Base-by-base conservation (phyloP, 75 land plant species). In the Sequoiadendron giganteum region DNA sequence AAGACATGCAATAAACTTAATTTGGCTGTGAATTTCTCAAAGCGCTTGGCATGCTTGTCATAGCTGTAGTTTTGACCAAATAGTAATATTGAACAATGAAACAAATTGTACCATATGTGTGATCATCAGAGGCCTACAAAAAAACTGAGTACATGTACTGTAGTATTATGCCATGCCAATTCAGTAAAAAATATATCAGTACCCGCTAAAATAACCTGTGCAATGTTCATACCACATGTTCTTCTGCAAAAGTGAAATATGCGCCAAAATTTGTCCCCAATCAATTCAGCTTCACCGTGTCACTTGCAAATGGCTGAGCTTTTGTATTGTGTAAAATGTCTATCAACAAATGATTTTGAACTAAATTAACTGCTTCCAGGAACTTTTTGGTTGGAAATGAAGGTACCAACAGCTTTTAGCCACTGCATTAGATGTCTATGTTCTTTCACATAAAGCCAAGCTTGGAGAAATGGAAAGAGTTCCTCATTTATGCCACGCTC, bases 401-500 rank as follows among this genome's bases (percentile, higher is more conserved):
- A 92, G 30, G 87, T 78, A 10, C 94, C 96, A 18, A 94, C 90
- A 42, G 87, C 78, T 88, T 91, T 94, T 73, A 94, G 93, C 95
- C 96, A 95, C 18, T 86, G 90, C 93, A 93, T 85, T n/a, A 94
- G 92, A 36, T 88, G 85, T 55, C 94, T 87, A 79, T 94, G 95
- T 75, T 95, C 95, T 86, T 95, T 95, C 85, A 95, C 96, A 86
- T 95, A 95, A 54, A 95, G 94, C 96, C 96, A 95, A 48, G 95
- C 93, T 89, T 95, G 95, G 34, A 95, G 92, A 92, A 95, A 95
- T 70, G 89, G 91, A 78, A 95, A 95, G 28, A 95, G 93, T 18
- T 85, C 87, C 85, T 95, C 96, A 87, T 93, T 93, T 19, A 94
- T 61, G 40, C 95, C 95, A n/a, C 95, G 93, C 85, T 91, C 92